phyloP scores from a whole-genome alignment of 805 yeast genomes.

The Yamadazyma nakazawae region DNA sequence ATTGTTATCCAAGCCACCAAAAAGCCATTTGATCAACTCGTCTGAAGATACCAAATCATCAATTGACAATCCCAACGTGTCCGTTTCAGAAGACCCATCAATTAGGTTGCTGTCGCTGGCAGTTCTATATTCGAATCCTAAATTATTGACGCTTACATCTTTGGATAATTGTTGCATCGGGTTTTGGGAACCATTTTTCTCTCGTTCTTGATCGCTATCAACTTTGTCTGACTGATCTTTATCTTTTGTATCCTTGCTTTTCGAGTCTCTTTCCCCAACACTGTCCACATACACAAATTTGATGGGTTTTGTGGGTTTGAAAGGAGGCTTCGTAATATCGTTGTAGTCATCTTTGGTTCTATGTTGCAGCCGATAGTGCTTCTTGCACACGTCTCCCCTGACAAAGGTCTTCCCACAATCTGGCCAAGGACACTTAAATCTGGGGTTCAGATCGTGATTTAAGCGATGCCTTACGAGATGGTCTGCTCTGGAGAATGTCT shows the following conservation, averaged over 20 bases:
- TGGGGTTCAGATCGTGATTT: constrained; percentile 7
- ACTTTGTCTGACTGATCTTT: too few species aligned
- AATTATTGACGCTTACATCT: too few species aligned
- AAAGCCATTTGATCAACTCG: constrained; percentile 14
- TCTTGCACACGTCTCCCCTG: constrained; percentile 13
- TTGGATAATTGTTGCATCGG: too few species aligned
- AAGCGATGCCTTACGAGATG: constrained; percentile 13
- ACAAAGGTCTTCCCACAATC: constrained; percentile 14
- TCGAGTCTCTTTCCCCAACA: too few species aligned
- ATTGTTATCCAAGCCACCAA: constrained; percentile 11
- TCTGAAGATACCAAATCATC: constrained; percentile 11
- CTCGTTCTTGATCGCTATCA: too few species aligned
- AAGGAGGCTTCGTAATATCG: background rate
- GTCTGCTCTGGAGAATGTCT: constrained; percentile 12
- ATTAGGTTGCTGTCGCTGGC: background rate
- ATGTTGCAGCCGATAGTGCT: constrained; percentile 13
- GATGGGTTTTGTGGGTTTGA: background rate
- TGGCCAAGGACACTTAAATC: constrained; percentile 12
- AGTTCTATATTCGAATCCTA: background rate
- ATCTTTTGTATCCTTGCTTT: too few species aligned
- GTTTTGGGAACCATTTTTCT: too few species aligned
- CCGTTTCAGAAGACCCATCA: background rate
- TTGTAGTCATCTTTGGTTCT: background rate
- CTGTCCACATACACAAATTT: constrained; percentile 5
- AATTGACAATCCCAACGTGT: background rate